phyloP scores from a whole-genome alignment of 2,329 filamentous ascomycete species.

The Paecilomyces variotii region DNA sequence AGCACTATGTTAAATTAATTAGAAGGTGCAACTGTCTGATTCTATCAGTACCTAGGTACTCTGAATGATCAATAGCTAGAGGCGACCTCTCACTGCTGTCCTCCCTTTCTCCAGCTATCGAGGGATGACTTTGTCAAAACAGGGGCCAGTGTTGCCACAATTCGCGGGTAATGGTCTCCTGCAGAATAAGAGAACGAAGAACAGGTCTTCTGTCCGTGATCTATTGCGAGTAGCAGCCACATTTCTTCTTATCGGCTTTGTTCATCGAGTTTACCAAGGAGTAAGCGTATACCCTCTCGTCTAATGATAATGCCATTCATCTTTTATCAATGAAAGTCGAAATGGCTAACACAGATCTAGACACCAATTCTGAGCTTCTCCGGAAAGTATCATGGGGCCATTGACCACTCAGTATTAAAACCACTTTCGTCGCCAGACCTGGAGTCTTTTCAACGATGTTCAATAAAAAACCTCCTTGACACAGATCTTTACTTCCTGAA shows the following conservation, averaged over 20 bases:
- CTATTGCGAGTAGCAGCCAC: background rate
- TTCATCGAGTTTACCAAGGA: background rate
- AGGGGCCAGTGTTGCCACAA: background rate
- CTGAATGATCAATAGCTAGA: no score
- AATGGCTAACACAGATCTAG: background rate
- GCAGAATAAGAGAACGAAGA: background rate
- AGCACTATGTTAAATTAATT: background rate
- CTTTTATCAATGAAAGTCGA: no score
- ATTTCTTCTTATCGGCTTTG: background rate
- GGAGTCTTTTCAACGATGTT: constrained; percentile 39
- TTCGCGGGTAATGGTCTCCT: background rate
- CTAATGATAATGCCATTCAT: no score
- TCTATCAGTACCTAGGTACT: no score
- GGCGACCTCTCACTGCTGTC: no score
- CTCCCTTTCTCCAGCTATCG: background rate
- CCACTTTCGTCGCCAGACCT: constrained; percentile 1
- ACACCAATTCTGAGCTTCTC: background rate
- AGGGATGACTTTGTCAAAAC: background rate
- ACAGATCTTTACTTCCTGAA: constrained; percentile 46
- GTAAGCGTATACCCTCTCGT: background rate
- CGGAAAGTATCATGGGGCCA: background rate
- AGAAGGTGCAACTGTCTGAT: background rate
- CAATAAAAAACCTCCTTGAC: constrained; percentile 43
- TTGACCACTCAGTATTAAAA: background rate
- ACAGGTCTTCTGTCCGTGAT: background rate